phyloP scores from a whole-genome alignment of 2,329 filamentous ascomycete genomes.

The Ophiostoma australiae region DNA sequence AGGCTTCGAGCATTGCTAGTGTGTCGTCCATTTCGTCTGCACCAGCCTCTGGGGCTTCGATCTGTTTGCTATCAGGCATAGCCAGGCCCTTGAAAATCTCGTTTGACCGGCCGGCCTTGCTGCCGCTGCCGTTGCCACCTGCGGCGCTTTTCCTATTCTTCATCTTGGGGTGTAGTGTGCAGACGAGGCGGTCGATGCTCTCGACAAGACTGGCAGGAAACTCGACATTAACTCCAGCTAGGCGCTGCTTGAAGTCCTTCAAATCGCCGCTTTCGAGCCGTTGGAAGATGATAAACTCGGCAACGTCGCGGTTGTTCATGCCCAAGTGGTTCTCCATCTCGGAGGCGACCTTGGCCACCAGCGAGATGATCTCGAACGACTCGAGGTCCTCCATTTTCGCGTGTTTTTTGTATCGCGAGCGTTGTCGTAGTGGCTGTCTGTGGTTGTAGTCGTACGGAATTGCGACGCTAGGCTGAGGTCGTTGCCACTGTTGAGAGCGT shows the following conservation, averaged over 20 bases:
- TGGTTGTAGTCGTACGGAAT: background rate
- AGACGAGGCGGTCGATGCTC: slow-evolving; percentile 82
- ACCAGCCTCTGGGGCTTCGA: slow-evolving; percentile 34
- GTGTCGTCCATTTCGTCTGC: slow-evolving; percentile 81
- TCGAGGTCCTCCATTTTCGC: slow-evolving; percentile 77
- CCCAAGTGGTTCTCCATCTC: slow-evolving; percentile 93
- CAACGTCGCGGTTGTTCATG: slow-evolving; percentile 87
- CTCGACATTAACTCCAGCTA: slow-evolving; percentile 71
- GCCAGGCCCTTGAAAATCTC: slow-evolving; percentile 87
- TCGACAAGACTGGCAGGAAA: slow-evolving; percentile 85
- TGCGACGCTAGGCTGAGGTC: slow-evolving; percentile 1
- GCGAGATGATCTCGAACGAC: slow-evolving; percentile 84
- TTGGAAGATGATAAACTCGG: slow-evolving; percentile 92
- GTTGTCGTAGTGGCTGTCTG: background rate
- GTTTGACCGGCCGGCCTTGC: slow-evolving; percentile 39
- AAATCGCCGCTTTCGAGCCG: slow-evolving; percentile 69
- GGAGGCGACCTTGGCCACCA: slow-evolving; percentile 90
- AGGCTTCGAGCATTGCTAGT: slow-evolving; percentile 79
- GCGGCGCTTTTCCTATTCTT: slow-evolving; percentile 48
- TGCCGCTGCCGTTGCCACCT: slow-evolving; percentile 32
- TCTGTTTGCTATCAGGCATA: slow-evolving; percentile 66
- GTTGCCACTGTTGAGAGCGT: background rate
- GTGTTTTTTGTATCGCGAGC: background rate
- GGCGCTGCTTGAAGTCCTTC: slow-evolving; percentile 66
- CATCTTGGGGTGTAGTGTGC: slow-evolving; percentile 86